phyloP scores from a whole-genome alignment of 441 rosid species.

The Populus trichocarpa region DNA sequence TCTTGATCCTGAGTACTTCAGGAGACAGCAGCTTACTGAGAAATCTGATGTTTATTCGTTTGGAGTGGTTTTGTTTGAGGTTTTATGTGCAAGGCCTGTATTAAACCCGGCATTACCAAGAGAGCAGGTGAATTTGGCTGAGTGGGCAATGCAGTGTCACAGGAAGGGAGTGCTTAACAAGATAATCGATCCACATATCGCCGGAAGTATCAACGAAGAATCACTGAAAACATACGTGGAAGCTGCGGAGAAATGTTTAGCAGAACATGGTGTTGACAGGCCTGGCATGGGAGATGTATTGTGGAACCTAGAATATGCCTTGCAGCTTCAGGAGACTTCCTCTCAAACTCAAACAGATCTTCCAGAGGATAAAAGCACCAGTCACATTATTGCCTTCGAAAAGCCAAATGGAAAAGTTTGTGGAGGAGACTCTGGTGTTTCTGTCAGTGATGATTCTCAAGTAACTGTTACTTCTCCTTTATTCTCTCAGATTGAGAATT shows the following conservation, averaged over 20 bases:
- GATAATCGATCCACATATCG: constrained; percentile 64
- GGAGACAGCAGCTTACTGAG: constrained; percentile 70
- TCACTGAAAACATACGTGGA: constrained; percentile 75
- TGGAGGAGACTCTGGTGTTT: neutral
- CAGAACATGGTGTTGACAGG: constrained; percentile 71
- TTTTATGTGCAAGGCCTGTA: constrained; percentile 71
- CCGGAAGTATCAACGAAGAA: constrained; percentile 45
- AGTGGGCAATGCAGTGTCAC: constrained; percentile 87
- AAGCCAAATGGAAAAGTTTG: neutral
- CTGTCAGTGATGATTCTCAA: constrained; percentile 29
- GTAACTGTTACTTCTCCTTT: constrained; percentile 23
- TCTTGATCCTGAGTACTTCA: constrained; percentile 81
- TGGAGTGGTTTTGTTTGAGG: constrained; percentile 82
- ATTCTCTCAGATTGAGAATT: constrained; percentile 23
- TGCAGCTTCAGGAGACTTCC: constrained; percentile 77
- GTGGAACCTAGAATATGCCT: constrained; percentile 88
- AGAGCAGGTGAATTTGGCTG: constrained; percentile 83
- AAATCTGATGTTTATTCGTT: constrained; percentile 90
- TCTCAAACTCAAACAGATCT: constrained; percentile 32
- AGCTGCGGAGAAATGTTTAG: constrained; percentile 83
- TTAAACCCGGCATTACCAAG: constrained; percentile 54
- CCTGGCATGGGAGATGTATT: constrained; percentile 90
- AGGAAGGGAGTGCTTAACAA: constrained; percentile 63
- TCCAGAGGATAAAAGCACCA: constrained; percentile 38
- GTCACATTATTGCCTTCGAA: constrained; percentile 19